These are phyloP conservation scores for Heritiera littoralis DNA, from an alignment of 345 rosid species.

Conservation along the genomic window DNA sequence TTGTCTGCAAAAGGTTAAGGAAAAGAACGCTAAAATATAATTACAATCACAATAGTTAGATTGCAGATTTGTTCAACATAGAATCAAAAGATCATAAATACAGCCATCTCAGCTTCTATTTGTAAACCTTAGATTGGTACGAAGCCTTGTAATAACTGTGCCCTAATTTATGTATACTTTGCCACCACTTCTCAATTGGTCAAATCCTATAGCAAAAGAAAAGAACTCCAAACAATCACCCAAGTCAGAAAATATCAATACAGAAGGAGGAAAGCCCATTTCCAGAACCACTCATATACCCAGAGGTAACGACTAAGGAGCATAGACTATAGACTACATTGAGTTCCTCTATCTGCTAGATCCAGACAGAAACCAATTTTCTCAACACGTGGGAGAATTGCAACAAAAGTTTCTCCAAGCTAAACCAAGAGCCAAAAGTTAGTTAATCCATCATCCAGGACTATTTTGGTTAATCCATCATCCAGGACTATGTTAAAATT, in stretches of 20 bases:
- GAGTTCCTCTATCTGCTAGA: background rate
- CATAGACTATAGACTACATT: no score
- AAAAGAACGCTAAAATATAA: background rate
- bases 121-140: background rate
- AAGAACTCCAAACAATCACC: background rate
- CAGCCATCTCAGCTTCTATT: background rate
- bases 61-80: background rate
- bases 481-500: background rate
- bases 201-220: background rate
- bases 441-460: background rate
- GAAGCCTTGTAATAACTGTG: background rate
- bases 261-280: constrained; percentile 5
- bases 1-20: background rate
- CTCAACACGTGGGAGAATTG: background rate
- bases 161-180: background rate
- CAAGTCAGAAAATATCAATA: constrained; percentile 8
- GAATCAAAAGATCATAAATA: background rate
- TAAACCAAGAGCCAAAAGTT: background rate
- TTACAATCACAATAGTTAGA: background rate
- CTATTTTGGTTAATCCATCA: background rate
- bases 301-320: background rate
- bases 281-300: background rate
- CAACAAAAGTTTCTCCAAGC: background rate
- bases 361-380: constrained; percentile 14
- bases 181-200: background rate